These are phyloP conservation scores for Brassica balearica DNA, from an alignment of 441 rosid species.

Conservation along the genomic window DNA sequence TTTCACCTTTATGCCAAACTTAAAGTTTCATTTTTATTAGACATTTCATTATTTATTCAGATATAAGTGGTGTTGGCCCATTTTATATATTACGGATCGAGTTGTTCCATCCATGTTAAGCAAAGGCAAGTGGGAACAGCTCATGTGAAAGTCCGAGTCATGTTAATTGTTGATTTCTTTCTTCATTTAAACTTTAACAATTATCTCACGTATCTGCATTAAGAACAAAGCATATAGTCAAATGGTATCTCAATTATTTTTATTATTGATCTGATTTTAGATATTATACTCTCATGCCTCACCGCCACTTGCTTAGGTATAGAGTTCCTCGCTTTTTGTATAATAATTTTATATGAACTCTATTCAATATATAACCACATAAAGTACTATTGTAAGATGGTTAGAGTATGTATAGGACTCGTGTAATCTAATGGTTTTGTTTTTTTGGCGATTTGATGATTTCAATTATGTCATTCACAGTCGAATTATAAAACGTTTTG, in stretches of 20 bases:
- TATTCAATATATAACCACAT: slow-evolving; percentile 22
- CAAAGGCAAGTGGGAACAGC: slow-evolving; percentile 48
- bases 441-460: background rate
- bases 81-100: slow-evolving; percentile 31
- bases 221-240: background rate
- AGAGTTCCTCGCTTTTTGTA: background rate
- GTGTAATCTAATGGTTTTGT: background rate
- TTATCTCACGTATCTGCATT: slow-evolving; percentile 30
- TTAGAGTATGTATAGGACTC: slow-evolving; percentile 14
- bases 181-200: slow-evolving; percentile 28
- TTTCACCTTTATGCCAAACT: slow-evolving; percentile 30
- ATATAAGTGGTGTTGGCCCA: slow-evolving; percentile 36
- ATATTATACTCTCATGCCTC: slow-evolving; percentile 29
- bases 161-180: slow-evolving; percentile 31
- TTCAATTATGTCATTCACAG: background rate
- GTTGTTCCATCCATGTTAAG: slow-evolving; percentile 41
- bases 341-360: background rate
- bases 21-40: background rate
- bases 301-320: slow-evolving; percentile 38
- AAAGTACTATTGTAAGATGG: background rate
- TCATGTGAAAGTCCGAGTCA: slow-evolving; percentile 33
- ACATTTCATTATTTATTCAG: slow-evolving; percentile 6
- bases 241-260: slow-evolving; percentile 35
- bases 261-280: slow-evolving; percentile 35
- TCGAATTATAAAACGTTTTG: background rate